These are phyloP conservation scores for Thermothielavioides terrestris DNA, from an alignment of 495 filamentous ascomycete genomes.

Conservation along the genomic window DNA sequence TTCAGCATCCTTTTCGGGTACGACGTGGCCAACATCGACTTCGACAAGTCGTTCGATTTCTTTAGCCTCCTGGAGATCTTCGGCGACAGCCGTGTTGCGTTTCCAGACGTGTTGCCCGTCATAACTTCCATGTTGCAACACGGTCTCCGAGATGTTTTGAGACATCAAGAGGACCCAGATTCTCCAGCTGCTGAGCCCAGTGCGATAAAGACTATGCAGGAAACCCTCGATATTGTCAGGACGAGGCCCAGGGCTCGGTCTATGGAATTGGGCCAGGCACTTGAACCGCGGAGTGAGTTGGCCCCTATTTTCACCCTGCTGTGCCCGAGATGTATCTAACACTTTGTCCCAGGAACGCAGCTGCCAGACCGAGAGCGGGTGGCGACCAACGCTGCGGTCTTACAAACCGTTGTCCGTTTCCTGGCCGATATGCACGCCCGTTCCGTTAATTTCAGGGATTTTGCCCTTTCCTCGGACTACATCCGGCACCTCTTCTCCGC, in stretches of 20 bases:
- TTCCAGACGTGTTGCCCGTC: constrained; percentile 71
- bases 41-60: constrained; percentile 63
- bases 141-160: constrained; percentile 60
- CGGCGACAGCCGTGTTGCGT: constrained; percentile 53
- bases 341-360: constrained; percentile 16
- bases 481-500: constrained; percentile 65
- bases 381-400: constrained; percentile 43
- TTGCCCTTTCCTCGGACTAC: constrained; percentile 67
- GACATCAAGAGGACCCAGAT: constrained; percentile 50
- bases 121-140: constrained; percentile 84
- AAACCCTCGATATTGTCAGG: constrained; percentile 14
- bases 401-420: constrained; percentile 71
- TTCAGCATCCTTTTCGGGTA: constrained; percentile 82
- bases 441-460: constrained; percentile 69
- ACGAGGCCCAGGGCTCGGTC: constrained; percentile 38
- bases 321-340: no score
- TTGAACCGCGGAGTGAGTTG: constrained; percentile 42
- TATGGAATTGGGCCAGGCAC: constrained; percentile 40
- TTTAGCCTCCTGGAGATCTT: constrained; percentile 67
- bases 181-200: constrained; percentile 35
- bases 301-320: background rate
- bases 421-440: constrained; percentile 65
- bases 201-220: constrained; percentile 8
- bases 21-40: constrained; percentile 66
- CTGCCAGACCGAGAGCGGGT: constrained; percentile 41